Evolutionary conservation across 2,329 filamentous ascomycete genomes (phyloP).

Genomic region (Epichloe amarillans): DNA sequence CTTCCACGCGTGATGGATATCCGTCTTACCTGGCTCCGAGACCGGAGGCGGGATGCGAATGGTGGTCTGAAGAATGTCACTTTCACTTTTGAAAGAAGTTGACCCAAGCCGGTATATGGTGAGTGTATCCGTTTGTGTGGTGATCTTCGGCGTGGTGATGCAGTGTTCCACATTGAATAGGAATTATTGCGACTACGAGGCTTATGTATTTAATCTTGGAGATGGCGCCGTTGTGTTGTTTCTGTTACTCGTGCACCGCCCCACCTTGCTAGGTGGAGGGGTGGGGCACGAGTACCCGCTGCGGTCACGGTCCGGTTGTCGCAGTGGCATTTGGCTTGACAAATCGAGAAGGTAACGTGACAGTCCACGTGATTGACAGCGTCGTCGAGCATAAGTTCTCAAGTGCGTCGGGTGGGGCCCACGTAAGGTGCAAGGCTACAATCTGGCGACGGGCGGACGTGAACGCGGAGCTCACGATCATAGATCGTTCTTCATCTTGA

Average conservation of each 20-base stretch:
- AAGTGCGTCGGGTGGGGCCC: neutral
- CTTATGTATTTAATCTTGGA: too few relatives aligned
- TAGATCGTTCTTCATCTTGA: slow-evolving; percentile 1
- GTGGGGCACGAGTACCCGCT: neutral
- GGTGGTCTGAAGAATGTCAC: neutral
- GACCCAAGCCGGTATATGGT: too few relatives aligned
- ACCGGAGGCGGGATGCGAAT: neutral
- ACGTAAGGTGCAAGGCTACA: slow-evolving; percentile 6
- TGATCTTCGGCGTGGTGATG: too few relatives aligned
- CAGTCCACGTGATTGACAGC: neutral
- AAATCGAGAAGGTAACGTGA: neutral
- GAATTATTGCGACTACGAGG: too few relatives aligned
- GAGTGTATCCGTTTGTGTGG: too few relatives aligned
- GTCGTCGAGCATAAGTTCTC: neutral
- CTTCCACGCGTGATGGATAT: neutral
- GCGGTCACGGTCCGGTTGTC: too few relatives aligned
- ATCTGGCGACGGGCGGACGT: neutral
- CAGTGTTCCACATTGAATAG: too few relatives aligned
- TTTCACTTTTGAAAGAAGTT: too few relatives aligned
- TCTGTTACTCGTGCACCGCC: neutral
- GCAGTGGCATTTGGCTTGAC: too few relatives aligned
- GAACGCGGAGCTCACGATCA: slow-evolving; percentile 3
- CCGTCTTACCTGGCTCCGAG: neutral
- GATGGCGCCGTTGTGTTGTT: too few relatives aligned
- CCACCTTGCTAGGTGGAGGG: too few relatives aligned